These are phyloP conservation scores for Venturia effusa DNA, from an alignment of 2,329 filamentous ascomycete species.

Conservation along the genomic window DNA sequence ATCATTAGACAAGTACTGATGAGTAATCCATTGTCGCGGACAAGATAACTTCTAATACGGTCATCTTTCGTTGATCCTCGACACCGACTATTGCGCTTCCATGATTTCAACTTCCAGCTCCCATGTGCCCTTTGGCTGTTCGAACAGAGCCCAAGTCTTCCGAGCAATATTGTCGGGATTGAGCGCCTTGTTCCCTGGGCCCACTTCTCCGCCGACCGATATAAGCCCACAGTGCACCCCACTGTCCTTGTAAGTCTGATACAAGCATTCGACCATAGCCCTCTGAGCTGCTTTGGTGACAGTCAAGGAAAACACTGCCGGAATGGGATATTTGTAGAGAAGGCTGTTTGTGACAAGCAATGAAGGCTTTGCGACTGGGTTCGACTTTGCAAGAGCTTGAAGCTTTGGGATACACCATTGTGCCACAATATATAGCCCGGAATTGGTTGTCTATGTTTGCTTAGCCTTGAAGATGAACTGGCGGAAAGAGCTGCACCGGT, in stretches of 20 bases:
- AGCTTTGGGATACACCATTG: constrained; percentile 35
- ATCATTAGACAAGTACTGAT: neutral
- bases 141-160: constrained; percentile 15
- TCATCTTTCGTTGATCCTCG: neutral
- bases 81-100: constrained; percentile 11
- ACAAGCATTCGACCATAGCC: constrained; percentile 1
- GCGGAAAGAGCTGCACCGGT: neutral
- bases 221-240: constrained; percentile 18
- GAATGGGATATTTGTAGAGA: constrained; percentile 37
- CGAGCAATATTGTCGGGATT: constrained; percentile 15
- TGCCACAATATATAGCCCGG: constrained; percentile 37
- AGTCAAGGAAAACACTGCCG: constrained; percentile 31
- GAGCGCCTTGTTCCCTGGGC: constrained; percentile 13
- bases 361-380: constrained; percentile 30
- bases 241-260: neutral
- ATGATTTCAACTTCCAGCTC: constrained; percentile 30
- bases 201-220: constrained; percentile 15
- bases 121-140: constrained; percentile 25
- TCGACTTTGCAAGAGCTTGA: constrained; percentile 17
- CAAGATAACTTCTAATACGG: too few relatives aligned
- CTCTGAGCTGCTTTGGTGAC: constrained; percentile 10
- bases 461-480: constrained; percentile 4
- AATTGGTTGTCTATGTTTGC: constrained; percentile 30
- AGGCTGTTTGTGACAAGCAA: constrained; percentile 39
- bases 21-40: too few relatives aligned